phyloP scores from a whole-genome alignment of 345 rosid genomes.

The Lenwebbia sp. region DNA sequence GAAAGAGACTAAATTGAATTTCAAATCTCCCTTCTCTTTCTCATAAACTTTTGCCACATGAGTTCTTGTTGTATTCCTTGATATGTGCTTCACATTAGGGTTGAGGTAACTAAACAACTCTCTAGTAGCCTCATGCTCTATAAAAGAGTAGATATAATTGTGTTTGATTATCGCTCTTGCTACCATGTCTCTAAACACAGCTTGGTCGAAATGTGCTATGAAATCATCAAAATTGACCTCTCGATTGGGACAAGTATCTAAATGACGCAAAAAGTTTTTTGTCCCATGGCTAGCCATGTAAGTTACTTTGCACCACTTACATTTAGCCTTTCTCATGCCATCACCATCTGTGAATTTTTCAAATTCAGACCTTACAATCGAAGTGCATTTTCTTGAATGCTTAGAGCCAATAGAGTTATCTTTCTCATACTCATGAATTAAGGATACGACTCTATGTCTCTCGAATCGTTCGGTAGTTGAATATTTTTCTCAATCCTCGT shows the following conservation, averaged over 20 bases:
- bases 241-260: background rate
- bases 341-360: too few relatives aligned
- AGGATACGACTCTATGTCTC: background rate
- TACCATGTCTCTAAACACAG: too few relatives aligned
- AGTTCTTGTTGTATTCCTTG: too few relatives aligned
- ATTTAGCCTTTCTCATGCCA: background rate
- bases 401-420: background rate
- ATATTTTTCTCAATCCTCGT: background rate
- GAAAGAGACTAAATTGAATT: too few relatives aligned
- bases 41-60: too few relatives aligned
- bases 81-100: too few relatives aligned
- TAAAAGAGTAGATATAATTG: background rate
- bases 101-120: background rate
- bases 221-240: background rate
- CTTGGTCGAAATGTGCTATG: too few relatives aligned
- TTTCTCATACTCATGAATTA: background rate
- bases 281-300: background rate
- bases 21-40: too few relatives aligned
- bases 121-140: background rate
- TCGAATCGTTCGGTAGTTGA: background rate
- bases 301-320: background rate
- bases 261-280: background rate
- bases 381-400: background rate
- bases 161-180: too few relatives aligned
- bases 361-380: background rate